phyloP scores from a whole-genome alignment of 768 basidiomycete species.

The Suillus paluster region DNA sequence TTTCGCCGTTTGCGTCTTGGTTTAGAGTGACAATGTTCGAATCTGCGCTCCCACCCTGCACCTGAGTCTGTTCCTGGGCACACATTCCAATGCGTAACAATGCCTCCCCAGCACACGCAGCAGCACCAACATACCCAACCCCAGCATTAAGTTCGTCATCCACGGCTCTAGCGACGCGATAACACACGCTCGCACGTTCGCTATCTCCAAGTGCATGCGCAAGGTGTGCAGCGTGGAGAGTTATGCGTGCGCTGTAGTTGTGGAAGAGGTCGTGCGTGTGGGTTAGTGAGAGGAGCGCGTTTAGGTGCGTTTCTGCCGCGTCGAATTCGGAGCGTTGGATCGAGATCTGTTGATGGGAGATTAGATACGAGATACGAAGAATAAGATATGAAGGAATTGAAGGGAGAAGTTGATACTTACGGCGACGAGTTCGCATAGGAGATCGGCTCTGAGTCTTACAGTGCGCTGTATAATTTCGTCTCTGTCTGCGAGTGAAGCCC shows the following conservation, averaged over 20 bases:
- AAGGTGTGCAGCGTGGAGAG: constrained; percentile 56
- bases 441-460: constrained; percentile 69
- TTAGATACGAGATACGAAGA: not conserved
- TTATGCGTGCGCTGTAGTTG: constrained; percentile 61
- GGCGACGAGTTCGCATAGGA: constrained; percentile 72
- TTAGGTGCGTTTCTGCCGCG: constrained; percentile 58
- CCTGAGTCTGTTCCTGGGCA: too few species aligned
- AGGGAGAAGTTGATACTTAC: too few species aligned
- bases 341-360: constrained; percentile 46
- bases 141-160: constrained; percentile 9
- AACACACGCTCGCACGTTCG: constrained; percentile 61
- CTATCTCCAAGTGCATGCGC: constrained; percentile 34
- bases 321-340: constrained; percentile 69
- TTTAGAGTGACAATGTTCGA: too few species aligned
- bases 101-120: constrained; percentile 57
- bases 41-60: too few species aligned
- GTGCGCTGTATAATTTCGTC: constrained; percentile 52
- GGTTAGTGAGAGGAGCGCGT: constrained; percentile 61
- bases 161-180: constrained; percentile 50
- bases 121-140: constrained; percentile 46
- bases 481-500: constrained; percentile 59
- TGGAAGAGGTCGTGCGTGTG: constrained; percentile 58
- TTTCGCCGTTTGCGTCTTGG: too few species aligned
- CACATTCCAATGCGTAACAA: constrained; percentile 52
- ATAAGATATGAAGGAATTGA: too few species aligned